A percentile compares a stretch with the other conserved stretches of the same genome.
These are phyloP conservation scores for Penicillium sp. DNA, from an alignment of 2,329 filamentous ascomycete species.

Conservation along the genomic window DNA sequence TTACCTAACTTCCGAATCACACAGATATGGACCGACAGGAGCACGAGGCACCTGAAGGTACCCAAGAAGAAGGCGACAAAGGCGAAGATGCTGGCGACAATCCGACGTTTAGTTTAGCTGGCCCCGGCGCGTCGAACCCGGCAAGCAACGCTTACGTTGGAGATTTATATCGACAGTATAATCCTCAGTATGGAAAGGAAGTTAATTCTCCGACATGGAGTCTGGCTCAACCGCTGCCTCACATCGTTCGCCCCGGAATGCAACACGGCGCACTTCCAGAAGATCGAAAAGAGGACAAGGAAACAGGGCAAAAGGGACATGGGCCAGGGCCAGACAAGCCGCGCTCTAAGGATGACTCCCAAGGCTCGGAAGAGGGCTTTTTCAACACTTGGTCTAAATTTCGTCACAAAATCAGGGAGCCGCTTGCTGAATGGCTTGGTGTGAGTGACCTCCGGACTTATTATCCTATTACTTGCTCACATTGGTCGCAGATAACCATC, in stretches of 20 bases:
- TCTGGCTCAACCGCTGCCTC: conserved; percentile 52
- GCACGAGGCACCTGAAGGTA: conserved; percentile 2
- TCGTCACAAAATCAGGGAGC: conserved; percentile 26
- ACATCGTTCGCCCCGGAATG: conserved; percentile 53
- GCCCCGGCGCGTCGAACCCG: conserved; percentile 10
- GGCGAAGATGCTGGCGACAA: conserved; percentile 8
- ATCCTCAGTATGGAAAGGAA: conserved; percentile 53
- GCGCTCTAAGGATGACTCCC: neutral
- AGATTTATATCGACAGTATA: conserved; percentile 33
- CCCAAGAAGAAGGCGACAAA: conserved; percentile 14
- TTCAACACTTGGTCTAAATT: conserved; percentile 31
- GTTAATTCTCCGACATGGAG: conserved; percentile 51
- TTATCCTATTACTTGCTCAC: neutral
- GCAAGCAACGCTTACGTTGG: conserved; percentile 8
- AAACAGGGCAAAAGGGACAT: conserved; percentile 2
- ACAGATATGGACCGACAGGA: neutral
- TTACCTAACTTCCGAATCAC: neutral
- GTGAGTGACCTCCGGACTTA: conserved; percentile 2
- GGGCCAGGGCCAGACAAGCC: neutral
- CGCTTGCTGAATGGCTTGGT: conserved; percentile 32
- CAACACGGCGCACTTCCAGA: conserved; percentile 15
- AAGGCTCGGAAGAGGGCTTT: conserved; percentile 9
- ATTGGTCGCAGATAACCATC: conserved; percentile 22
- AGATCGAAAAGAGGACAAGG: conserved; percentile 10
- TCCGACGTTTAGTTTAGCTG: conserved; percentile 13